phyloP scores from a whole-genome alignment of 768 basidiomycete species.

The Mycena filopes region DNA sequence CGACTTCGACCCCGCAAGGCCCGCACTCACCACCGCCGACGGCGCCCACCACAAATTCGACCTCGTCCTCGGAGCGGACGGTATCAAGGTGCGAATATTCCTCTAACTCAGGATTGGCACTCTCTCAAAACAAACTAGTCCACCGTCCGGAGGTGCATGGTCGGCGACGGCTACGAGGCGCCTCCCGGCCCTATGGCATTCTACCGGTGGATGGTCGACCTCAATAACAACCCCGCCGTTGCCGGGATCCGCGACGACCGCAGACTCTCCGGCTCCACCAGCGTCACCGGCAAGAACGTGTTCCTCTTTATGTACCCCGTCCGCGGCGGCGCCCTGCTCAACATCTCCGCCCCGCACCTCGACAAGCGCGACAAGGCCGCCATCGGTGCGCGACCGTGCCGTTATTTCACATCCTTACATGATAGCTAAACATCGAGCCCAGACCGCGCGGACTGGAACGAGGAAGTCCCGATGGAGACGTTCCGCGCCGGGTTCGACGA shows the following conservation, averaged over 20 bases:
- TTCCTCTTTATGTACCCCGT: constrained; percentile 14
- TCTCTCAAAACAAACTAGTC: constrained; percentile 1
- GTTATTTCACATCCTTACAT: background rate
- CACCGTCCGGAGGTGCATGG: constrained; percentile 16
- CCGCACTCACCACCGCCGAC: background rate
- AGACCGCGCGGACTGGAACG: background rate
- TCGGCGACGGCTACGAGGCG: constrained; percentile 19
- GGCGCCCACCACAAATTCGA: constrained; percentile 14
- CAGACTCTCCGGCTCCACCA: background rate
- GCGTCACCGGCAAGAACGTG: background rate
- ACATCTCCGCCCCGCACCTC: background rate
- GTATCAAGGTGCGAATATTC: constrained; percentile 14
- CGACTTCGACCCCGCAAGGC: background rate
- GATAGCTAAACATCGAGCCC: background rate
- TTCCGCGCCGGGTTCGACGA: background rate
- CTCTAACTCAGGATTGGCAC: background rate
- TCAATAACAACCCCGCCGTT: constrained; percentile 15
- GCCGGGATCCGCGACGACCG: constrained; percentile 21
- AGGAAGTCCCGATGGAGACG: background rate
- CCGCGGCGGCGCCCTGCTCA: background rate
- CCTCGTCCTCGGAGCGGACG: constrained; percentile 21
- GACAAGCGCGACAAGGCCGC: constrained; percentile 3
- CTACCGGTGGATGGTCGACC: constrained; percentile 29
- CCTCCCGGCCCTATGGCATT: constrained; percentile 4
- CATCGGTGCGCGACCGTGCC: background rate